Percentiles rank a stretch among this genome's conserved stretches.
Conservation (phyloP, 306 rosid genomes). For the Styphnolobium japonicum region DNA sequence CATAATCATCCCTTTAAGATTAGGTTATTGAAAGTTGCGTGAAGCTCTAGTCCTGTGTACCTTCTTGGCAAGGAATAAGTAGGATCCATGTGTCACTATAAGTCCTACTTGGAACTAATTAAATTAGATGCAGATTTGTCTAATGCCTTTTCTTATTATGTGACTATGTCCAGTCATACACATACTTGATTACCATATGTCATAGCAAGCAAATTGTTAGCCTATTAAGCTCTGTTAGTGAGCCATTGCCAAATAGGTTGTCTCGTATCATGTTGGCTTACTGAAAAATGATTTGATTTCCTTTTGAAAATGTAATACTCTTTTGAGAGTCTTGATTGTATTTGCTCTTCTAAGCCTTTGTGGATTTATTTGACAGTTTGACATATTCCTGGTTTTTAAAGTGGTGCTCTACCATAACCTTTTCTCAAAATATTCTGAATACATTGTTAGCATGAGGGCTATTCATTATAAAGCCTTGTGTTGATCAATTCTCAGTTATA, state of each 20-base stretch:
- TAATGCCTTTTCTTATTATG: not conserved
- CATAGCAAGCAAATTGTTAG: not conserved
- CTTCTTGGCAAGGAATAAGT: not conserved
- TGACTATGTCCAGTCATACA: not conserved
- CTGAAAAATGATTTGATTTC: slow-evolving; percentile 8
- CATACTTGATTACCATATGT: slow-evolving; percentile 13
- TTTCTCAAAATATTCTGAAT: not conserved
- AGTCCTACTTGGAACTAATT: not conserved
- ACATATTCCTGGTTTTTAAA: slow-evolving; percentile 4
- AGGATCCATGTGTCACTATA: not conserved
- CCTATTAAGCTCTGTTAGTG: slow-evolving; percentile 6
- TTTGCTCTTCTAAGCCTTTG: not conserved
- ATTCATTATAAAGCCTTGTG: no score
- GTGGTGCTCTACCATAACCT: no score
- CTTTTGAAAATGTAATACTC: not conserved
- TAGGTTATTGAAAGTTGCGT: not conserved
- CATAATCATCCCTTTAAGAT: not conserved
- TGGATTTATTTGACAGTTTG: not conserved
- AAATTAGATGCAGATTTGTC: not conserved
- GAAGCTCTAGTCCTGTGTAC: slow-evolving; percentile 4
- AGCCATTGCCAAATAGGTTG: not conserved
- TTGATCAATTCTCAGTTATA: slow-evolving; percentile 7
- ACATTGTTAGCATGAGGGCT: not conserved
- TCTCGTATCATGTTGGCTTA: not conserved
- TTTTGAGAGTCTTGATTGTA: no score